Evolutionary conservation across 345 rosid species (phyloP), one percentile per base, ranked within the genome.

Genomic region (Psidium guajava): DNA sequence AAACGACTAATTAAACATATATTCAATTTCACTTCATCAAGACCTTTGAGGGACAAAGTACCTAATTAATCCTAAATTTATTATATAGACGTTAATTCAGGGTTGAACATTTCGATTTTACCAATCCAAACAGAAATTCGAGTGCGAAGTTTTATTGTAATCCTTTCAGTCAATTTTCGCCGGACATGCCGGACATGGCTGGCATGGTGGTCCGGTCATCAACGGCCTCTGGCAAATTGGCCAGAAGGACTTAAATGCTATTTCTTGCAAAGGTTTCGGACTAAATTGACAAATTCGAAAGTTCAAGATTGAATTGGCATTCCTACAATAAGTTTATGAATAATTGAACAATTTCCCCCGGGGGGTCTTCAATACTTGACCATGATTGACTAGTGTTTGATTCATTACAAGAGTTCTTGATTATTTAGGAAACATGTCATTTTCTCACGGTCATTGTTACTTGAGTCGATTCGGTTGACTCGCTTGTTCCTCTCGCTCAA

Each of bases 231-330:
- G 3, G 14, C 3, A 50, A 50, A 50, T 59, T 59, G 1, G 6
- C 22, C 0, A 1, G 6, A 69, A 69, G 25, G 6, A 36, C 0
- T 18, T 2, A 2, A 5, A 18, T 69, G 24, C 6, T 8, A 36
- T 69, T 8, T 1, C 16, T 1, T 1, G 0, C 3, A 32, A 4
- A 69, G 1, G 6, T 1, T 32, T 69, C 20, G 1, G 6, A 69
- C 0, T 18, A 3, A 16, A 32, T 32, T 69, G 13, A 18, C 1
- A 36, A 18, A 18, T 69, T 36, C 36, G 3, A 32, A 36, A 8
- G 11, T 69, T 36, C 9, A 9, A 0, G 6, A 69, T 11, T 18
- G 5, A 69, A 69, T 69, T 36, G 6, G 0, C 6, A 28, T 28
- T 15, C 2, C 0, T 16, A 28, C 2, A 28, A 28, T 0, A 64